Evolutionary conservation across 805 yeast genomes (phyloP).

Genomic region (Saturnispora dispora): DNA sequence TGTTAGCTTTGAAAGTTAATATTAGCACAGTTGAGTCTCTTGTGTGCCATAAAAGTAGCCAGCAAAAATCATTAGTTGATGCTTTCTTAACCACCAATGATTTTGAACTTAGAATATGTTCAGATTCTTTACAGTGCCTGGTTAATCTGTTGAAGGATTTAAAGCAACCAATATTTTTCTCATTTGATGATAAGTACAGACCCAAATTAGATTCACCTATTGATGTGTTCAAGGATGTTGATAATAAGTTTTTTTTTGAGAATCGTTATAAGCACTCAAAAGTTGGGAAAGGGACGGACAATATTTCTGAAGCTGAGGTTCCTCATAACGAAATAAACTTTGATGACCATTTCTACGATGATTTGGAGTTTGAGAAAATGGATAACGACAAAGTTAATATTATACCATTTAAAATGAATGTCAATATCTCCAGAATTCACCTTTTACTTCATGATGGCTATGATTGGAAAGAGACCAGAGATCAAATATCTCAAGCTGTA

Average conservation of each 20-base stretch:
- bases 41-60: neutral
- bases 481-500: conserved; percentile 55
- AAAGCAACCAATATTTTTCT: conserved; percentile 55
- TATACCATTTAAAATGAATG: conserved; percentile 24
- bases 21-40: conserved; percentile 8
- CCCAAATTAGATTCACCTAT: conserved; percentile 24
- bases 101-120: conserved; percentile 51
- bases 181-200: conserved; percentile 51
- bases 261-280: neutral
- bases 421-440: conserved; percentile 32
- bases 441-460: conserved; percentile 76
- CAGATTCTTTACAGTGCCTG: conserved; percentile 75
- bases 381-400: conserved; percentile 4
- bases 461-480: conserved; percentile 79
- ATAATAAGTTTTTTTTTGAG: conserved; percentile 21
- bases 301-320: neutral
- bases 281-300: neutral
- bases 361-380: neutral
- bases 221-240: conserved; percentile 35
- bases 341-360: conserved; percentile 25
- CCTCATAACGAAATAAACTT: conserved; percentile 14
- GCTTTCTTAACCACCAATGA: conserved; percentile 23
- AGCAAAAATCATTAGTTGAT: conserved; percentile 17
- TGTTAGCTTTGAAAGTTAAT: conserved; percentile 28
- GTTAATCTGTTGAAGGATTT: conserved; percentile 61